phyloP scores from a whole-genome alignment of 75 land plant genomes.

The Cunninghamia lanceolata region DNA sequence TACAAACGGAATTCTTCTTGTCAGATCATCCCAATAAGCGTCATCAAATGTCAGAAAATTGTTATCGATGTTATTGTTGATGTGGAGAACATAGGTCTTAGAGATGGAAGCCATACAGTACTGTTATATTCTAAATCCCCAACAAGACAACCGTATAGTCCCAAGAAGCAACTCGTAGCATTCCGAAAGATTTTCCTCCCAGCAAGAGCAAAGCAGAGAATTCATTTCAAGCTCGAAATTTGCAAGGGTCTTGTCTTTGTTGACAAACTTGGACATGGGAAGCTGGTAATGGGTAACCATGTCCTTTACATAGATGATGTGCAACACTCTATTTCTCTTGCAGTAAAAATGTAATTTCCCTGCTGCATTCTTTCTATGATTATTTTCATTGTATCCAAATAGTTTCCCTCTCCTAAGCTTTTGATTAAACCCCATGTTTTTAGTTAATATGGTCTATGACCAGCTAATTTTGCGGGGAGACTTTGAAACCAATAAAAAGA shows the following conservation, averaged over 20 bases:
- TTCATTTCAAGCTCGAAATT: conserved; percentile 33
- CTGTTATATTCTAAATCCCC: conserved; percentile 49
- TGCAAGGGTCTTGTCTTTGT: conserved; percentile 63
- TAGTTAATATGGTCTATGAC: not conserved
- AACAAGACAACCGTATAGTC: conserved; percentile 11
- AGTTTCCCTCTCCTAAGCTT: not conserved
- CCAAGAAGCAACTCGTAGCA: conserved; percentile 43
- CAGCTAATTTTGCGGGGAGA: not conserved
- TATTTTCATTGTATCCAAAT: too few species aligned
- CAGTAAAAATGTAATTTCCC: conserved; percentile 6
- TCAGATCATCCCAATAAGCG: conserved; percentile 24
- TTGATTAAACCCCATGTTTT: not conserved
- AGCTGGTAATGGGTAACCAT: conserved; percentile 52
- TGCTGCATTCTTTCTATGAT: not conserved
- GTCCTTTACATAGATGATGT: conserved; percentile 39
- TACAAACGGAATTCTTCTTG: conserved; percentile 24
- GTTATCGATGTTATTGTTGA: conserved; percentile 28
- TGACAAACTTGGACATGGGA: conserved; percentile 35
- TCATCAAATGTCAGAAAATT: conserved; percentile 26
- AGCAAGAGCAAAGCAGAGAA: conserved; percentile 24
- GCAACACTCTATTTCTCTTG: conserved; percentile 42
- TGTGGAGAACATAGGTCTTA: conserved; percentile 45
- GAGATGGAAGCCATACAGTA: conserved; percentile 55
- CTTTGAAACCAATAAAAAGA: not conserved
- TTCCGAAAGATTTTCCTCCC: conserved; percentile 51